Evolutionary conservation across 371 early-diverging fungal species (phyloP).

Genomic region (Dichotomocladium elegans): DNA sequence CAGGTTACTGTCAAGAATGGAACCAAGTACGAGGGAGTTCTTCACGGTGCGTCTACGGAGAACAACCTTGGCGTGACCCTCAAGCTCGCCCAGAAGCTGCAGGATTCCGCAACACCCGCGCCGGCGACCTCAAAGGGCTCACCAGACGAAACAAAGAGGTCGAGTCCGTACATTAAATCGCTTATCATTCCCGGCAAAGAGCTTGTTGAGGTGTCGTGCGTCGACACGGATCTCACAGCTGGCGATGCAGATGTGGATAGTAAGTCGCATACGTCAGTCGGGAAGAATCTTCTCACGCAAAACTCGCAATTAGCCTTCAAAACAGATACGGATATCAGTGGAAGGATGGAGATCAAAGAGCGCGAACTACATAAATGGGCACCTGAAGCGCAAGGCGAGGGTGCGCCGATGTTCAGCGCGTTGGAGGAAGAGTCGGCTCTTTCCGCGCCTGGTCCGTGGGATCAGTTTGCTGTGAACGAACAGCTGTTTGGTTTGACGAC

Average conservation of each 20-base stretch:
- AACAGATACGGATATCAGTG: slow-evolving; percentile 90
- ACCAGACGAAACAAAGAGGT: slow-evolving; percentile 32
- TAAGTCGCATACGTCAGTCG: slow-evolving; percentile 14
- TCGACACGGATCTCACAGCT: slow-evolving; percentile 54
- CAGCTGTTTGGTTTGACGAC: slow-evolving; percentile 92
- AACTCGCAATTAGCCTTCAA: slow-evolving; percentile 55
- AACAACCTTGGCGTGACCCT: slow-evolving; percentile 80
- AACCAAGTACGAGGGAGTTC: slow-evolving; percentile 70
- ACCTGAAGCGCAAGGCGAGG: slow-evolving; percentile 57
- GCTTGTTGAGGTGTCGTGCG: slow-evolving; percentile 57
- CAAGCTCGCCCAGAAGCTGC: slow-evolving; percentile 53
- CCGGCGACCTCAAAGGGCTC: slow-evolving; percentile 44
- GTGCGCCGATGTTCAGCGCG: slow-evolving; percentile 21
- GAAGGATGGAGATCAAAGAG: slow-evolving; percentile 61
- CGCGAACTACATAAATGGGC: slow-evolving; percentile 88
- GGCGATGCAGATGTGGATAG: slow-evolving; percentile 47
- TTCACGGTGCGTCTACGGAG: slow-evolving; percentile 70
- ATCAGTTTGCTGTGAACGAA: slow-evolving; percentile 98
- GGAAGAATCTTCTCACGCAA: neutral
- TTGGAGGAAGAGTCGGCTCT: slow-evolving; percentile 39
- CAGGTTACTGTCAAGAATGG: slow-evolving; percentile 66
- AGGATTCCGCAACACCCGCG: slow-evolving; percentile 22
- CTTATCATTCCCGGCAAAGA: slow-evolving; percentile 72
- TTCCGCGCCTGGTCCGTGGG: slow-evolving; percentile 71
- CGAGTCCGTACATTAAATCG: too few species aligned